Percentiles rank a stretch among this genome's conserved stretches.
These are phyloP conservation scores for Diaporthe citri DNA, from an alignment of 2,329 filamentous ascomycete genomes.

Conservation along the genomic window DNA sequence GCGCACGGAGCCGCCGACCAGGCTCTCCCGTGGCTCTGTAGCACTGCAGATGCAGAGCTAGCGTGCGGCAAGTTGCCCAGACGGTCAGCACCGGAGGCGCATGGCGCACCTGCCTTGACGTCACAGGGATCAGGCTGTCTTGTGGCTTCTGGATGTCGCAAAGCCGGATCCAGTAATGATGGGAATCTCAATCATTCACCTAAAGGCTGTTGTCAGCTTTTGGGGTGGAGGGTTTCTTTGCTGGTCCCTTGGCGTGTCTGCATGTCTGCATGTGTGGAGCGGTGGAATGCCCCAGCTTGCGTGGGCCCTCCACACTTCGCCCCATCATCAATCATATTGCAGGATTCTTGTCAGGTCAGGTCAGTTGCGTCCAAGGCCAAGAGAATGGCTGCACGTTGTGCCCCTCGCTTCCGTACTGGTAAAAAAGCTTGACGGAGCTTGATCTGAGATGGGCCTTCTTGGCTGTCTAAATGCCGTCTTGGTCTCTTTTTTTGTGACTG, in stretches of 20 bases:
- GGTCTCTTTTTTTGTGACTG: conserved; percentile 1
- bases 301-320: conserved; percentile 1
- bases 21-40: background rate
- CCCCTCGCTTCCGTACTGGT: conserved; percentile 1
- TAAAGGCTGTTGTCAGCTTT: background rate
- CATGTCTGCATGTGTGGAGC: background rate
- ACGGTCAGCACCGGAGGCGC: background rate
- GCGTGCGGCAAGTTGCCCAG: background rate
- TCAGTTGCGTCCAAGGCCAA: background rate
- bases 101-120: conserved; percentile 9
- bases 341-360: conserved; percentile 4
- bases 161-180: background rate
- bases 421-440: conserved; percentile 27
- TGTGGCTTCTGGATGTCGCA: background rate
- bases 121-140: background rate
- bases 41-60: background rate
- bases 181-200: background rate
- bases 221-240: background rate
- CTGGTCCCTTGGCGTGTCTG: background rate
- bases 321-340: conserved; percentile 20
- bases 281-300: background rate
- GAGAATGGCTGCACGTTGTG: conserved; percentile 15
- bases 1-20: conserved; percentile 26
- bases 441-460: conserved; percentile 12
- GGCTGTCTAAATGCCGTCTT: conserved; percentile 18